Evolutionary conservation across 1,139 yeast species (phyloP).

Genomic region (Magnusiomyces sp.): DNA sequence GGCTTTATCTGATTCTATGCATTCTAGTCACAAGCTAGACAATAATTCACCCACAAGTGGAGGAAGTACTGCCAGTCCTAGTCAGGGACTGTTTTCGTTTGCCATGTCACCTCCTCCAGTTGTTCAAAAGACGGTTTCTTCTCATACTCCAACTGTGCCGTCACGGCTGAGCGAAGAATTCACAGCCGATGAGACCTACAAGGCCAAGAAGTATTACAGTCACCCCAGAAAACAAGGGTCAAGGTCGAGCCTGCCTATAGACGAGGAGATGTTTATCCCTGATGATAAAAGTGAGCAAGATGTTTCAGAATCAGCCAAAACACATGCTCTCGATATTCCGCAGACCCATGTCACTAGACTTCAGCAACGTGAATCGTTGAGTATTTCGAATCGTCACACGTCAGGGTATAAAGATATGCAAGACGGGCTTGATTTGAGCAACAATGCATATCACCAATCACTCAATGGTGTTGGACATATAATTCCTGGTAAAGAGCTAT

Average conservation of each 20-base stretch:
- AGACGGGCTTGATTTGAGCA: slow-evolving; percentile 12
- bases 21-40: not conserved
- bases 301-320: not conserved
- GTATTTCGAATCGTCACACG: slow-evolving; percentile 17
- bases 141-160: slow-evolving; percentile 30
- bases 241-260: slow-evolving; percentile 6
- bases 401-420: slow-evolving; percentile 20
- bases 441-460: slow-evolving; percentile 17
- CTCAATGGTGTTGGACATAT: slow-evolving; percentile 8
- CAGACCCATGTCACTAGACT: slow-evolving; percentile 2
- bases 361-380: slow-evolving; percentile 17
- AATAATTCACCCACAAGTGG: slow-evolving; percentile 1
- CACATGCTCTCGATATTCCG: slow-evolving; percentile 10
- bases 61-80: slow-evolving; percentile 4
- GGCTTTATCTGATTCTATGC: slow-evolving; percentile 34
- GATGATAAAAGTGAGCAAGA: not conserved
- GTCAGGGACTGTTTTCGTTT: slow-evolving; percentile 11
- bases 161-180: slow-evolving; percentile 30
- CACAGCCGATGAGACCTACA: slow-evolving; percentile 19
- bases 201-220: slow-evolving; percentile 6
- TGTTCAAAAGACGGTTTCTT: slow-evolving; percentile 32
- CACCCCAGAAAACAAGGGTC: slow-evolving; percentile 12
- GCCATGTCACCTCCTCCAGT: slow-evolving; percentile 30
- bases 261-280: slow-evolving; percentile 3
- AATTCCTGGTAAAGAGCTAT: slow-evolving; percentile 8